A percentile compares a stretch with the other conserved stretches of the same genome.
Conservation (phyloP, 768 basidiomycete genomes). For the Lentinula edodes region DNA sequence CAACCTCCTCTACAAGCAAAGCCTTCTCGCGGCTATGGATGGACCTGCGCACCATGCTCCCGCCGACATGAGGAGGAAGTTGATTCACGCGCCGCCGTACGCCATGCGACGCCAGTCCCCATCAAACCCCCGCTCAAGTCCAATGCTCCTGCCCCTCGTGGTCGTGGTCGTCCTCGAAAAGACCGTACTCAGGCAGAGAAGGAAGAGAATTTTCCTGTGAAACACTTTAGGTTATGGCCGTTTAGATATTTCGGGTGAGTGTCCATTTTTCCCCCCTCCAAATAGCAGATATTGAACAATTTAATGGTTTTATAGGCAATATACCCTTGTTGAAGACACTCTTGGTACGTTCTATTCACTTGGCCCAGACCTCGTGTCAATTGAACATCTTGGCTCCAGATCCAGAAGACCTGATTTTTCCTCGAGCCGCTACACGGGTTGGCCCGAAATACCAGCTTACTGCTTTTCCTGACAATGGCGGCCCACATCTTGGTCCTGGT, state of each 20-base stretch:
- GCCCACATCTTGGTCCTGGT: constrained; percentile 28
- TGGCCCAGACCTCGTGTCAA: too few relatives aligned
- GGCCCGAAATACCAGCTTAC: constrained; percentile 79
- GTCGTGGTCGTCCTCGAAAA: constrained; percentile 73
- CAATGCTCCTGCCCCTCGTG: constrained; percentile 67
- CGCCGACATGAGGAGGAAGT: constrained; percentile 83
- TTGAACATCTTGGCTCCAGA: constrained; percentile 40
- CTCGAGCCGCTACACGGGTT: constrained; percentile 86
- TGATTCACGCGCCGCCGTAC: constrained; percentile 59
- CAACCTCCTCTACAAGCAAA: constrained; percentile 87
- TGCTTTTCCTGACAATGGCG: constrained; percentile 41
- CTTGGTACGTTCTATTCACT: background rate
- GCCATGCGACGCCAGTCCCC: constrained; percentile 43
- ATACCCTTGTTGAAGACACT: constrained; percentile 66
- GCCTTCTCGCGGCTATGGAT: constrained; percentile 93
- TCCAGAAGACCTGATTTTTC: constrained; percentile 95
- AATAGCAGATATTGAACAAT: constrained; percentile 8
- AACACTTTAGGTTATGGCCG: constrained; percentile 88
- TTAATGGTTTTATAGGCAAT: constrained; percentile 46
- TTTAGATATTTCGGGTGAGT: constrained; percentile 96
- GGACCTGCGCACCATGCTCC: constrained; percentile 95
- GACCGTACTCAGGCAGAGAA: constrained; percentile 67
- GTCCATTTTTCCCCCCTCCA: background rate
- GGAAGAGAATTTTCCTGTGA: constrained; percentile 72
- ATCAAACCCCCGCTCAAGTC: constrained; percentile 50